These are phyloP conservation scores for Calonectria montana DNA, from an alignment of 2,329 filamentous ascomycete genomes.

Conservation along the genomic window DNA sequence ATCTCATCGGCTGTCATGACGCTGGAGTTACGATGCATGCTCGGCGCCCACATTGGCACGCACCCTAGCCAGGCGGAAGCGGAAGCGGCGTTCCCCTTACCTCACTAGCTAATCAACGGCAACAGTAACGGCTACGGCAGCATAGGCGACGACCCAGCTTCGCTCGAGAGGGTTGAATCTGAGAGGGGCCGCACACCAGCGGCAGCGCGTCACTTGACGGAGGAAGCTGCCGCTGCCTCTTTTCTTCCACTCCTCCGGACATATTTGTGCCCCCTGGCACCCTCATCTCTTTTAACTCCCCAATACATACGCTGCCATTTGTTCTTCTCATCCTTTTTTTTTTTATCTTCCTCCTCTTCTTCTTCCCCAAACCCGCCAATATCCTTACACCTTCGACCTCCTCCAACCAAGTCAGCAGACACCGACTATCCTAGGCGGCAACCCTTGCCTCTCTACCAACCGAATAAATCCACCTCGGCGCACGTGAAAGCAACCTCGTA, in stretches of 20 bases:
- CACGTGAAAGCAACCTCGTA: slow-evolving; percentile 29
- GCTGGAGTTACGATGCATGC: background rate
- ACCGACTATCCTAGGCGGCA: slow-evolving; percentile 14
- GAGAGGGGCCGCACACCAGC: slow-evolving; percentile 23
- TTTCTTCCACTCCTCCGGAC: slow-evolving; percentile 38
- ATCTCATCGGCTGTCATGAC: slow-evolving; percentile 20
- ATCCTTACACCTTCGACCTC: slow-evolving; percentile 4
- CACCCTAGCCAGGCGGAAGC: background rate
- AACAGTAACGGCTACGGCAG: slow-evolving; percentile 7
- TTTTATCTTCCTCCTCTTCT: background rate
- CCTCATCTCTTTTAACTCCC: slow-evolving; percentile 7
- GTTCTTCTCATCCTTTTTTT: background rate
- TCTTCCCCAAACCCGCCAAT: slow-evolving; percentile 10
- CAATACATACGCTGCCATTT: slow-evolving; percentile 2
- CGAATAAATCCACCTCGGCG: slow-evolving; percentile 24
- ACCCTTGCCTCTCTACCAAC: slow-evolving; percentile 10
- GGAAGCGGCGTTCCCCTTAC: slow-evolving; percentile 11
- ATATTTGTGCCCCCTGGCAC: slow-evolving; percentile 16
- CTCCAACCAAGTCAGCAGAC: slow-evolving; percentile 22
- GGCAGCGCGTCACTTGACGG: slow-evolving; percentile 40
- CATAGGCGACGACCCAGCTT: background rate
- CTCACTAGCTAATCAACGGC: slow-evolving; percentile 1
- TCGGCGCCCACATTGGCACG: background rate
- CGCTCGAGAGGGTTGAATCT: background rate
- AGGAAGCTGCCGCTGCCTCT: slow-evolving; percentile 18